Evolutionary conservation across 768 basidiomycete genomes (phyloP), one percentile per base, ranked within the genome.

Genomic region (Pleurotus tuoliensis): DNA sequence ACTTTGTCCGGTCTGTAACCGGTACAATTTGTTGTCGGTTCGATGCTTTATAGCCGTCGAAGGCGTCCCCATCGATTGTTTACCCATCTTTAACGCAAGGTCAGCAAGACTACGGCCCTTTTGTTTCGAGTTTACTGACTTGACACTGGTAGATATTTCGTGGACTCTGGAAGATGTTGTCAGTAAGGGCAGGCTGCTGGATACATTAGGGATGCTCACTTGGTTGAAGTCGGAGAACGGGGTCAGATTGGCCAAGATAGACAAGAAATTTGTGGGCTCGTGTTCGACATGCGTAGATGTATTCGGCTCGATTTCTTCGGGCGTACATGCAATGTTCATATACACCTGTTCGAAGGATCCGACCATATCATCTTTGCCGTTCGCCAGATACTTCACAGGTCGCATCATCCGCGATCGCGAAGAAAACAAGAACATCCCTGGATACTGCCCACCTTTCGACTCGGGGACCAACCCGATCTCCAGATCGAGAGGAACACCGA

Each of bases 151-250:
- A 94, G 56, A 94, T 94, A 64, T 94, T 94, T 66, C 92, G 84
- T 24, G 92, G 92, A 73, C 87, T 90, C 88, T 93, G 63, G 20
- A 51, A 27, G 60, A 38, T 9, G 18, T 4, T 11, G 8, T 55
- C 11, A 51, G 57, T 27, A 59, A 39, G 22, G 55, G 53, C 57
- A 50, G 52, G 47, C n/a, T 43, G 4, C 22, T 25, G 12, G 56
- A 25, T 20, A 59, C 3, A 51, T 62, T 52, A 61, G 11, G 30
- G 15, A 38, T 64, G 58, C 82, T 64, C 59, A 93, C 90, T 77
- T 98, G 97, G 71, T 99, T 99, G 75, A 98, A 99, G 71, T 99
- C 96, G 43, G 95, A 98, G 77, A 99, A 99, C 0, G 97, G 97
- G 0, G 96, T 99, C 61, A 99, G 78, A 69, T 98, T 98, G 45